Conservation (phyloP, 805 yeast genomes). For the Yarrowia divulgata region DNA sequence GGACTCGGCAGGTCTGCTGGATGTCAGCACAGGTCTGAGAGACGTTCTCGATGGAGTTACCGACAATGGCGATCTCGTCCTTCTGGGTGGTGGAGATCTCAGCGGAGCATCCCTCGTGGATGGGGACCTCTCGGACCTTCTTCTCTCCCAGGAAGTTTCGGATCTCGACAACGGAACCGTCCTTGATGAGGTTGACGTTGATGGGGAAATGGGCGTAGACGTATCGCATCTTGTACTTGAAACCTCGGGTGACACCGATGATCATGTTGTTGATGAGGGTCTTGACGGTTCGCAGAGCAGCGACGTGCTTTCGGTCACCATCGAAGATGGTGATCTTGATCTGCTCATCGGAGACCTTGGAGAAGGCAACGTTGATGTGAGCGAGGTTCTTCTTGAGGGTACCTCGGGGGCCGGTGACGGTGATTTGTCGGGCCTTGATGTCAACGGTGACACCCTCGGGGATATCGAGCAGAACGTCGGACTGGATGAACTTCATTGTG, state of each 20-base stretch:
- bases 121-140: slow-evolving; percentile 87
- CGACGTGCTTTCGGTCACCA: slow-evolving; percentile 99
- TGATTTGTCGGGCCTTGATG: slow-evolving; percentile 89
- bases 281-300: slow-evolving; percentile 98
- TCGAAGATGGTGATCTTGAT: slow-evolving; percentile 93
- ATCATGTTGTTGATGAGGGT: slow-evolving; percentile 92
- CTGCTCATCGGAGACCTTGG: slow-evolving; percentile 70
- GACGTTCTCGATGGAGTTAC: slow-evolving; percentile 97
- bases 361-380: slow-evolving; percentile 94
- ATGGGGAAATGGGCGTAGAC: slow-evolving; percentile 99
- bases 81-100: slow-evolving; percentile 83
- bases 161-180: slow-evolving; percentile 86
- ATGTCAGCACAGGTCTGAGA: slow-evolving; percentile 98
- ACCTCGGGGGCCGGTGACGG: slow-evolving; percentile 99
- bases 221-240: slow-evolving; percentile 99
- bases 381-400: slow-evolving; percentile 84
- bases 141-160: slow-evolving; percentile 99
- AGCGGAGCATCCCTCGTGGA: slow-evolving; percentile 87
- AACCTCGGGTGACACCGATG: slow-evolving; percentile 99
- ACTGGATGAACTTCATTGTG: slow-evolving; percentile 81
- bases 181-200: slow-evolving; percentile 89
- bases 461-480: slow-evolving; percentile 80
- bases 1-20: slow-evolving; percentile 97
- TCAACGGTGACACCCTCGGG: slow-evolving; percentile 93
- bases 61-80: slow-evolving; percentile 91